Base-by-base conservation (phyloP, 2,329 filamentous ascomycete genomes). In the Colletotrichum salicis region DNA sequence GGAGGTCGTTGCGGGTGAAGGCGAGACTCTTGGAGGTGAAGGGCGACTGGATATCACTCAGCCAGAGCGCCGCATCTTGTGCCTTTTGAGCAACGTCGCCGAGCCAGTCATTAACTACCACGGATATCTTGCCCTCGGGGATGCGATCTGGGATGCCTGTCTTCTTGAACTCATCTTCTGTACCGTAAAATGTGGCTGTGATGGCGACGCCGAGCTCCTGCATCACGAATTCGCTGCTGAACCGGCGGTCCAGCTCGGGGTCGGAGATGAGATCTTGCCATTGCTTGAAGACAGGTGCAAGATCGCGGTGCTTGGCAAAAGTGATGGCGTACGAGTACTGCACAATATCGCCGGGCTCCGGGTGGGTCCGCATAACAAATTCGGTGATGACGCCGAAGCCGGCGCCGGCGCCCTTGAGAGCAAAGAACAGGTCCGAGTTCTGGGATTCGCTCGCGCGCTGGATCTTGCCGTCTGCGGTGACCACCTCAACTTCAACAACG, bases 81-180 rank as follows among this genome's bases (percentile, higher is more conserved):
- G 86, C 87, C 70, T 86, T 83, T 55, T 88, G 83, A 0, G 85
- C 83, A 6, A 92, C 81, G 58, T 90, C 83, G 7, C 84, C 89
- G 24, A 93, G 81, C 90, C 91, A 94, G 80, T 92, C 88, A 52
- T 86, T 85, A n/a, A 87, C 84, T 6, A 89, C 76, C 11, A 86
- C 83, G 4, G 83, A 74, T 12, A 77, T 78, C 5, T 82, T 78
- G 12, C 78, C 81, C 10, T 76, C 75, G 1, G 88, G 88, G 2
- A 90, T 84, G 66, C 79, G 82, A 24, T 79, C 76, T 2, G 82
- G 80, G 29, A 90, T 89, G 0, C 86, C 87, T 0, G 84, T 83
- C 2, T 83, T 83, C 4, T 86, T 76, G 75, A 86, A 92, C 76
- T 92, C 89, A 0, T 81, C 83, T 56, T 86, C 79, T 0, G 87